Base-by-base conservation (phyloP, 192 early-diverging fungal genomes). In the Coemansia javaensis region DNA sequence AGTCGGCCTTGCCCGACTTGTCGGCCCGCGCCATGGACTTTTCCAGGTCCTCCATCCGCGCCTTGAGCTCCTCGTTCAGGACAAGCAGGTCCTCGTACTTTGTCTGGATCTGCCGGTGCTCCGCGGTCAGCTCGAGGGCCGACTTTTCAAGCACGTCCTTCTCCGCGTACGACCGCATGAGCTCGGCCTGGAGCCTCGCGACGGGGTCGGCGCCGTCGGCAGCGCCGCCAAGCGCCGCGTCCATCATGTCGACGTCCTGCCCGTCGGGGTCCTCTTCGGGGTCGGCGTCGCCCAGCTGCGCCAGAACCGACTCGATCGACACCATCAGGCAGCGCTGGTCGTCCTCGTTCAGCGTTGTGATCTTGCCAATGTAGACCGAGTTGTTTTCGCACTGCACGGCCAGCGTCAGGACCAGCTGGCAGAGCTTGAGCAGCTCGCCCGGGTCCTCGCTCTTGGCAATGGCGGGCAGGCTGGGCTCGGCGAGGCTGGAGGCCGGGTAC, bases 271-370 rank as follows among this genome's bases (percentile, higher is more conserved):
- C 71, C 8, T 35, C 34, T 32, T 74, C 64, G 1, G 58, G 47
- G 11, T 74, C 71, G 38, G 47, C 55, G 42, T 53, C 58, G 20
- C 66, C 73, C 15, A 75, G 51, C 61, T 69, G 65, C 13, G 56
- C 50, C 36, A 75, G 45, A 5, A 68, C 59, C 7, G 61, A 73
- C 65, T 97, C 96, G 45, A 99, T 89, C 8, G 84, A 82, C 4
- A 91, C 69, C 96, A 98, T 98, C 47, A 98, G 59, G 5, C 80
- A 77, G 65, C 85, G 82, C 67, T 99, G 96, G 22, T 77, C 77
- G 12, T 78, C 72, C 49, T 80, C 77, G 25, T 63, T 70, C 25
- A 97, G 61, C 13, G 59, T 65, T 77, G 90, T 90, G 58, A 97
- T 94, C 59, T 82, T 85, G 53, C 77, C 78, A 49, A 99, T 90